These are phyloP conservation scores for Pseudozyma sp. DNA, from an alignment of 1,284 basidiomycete genomes.

Conservation along the genomic window DNA sequence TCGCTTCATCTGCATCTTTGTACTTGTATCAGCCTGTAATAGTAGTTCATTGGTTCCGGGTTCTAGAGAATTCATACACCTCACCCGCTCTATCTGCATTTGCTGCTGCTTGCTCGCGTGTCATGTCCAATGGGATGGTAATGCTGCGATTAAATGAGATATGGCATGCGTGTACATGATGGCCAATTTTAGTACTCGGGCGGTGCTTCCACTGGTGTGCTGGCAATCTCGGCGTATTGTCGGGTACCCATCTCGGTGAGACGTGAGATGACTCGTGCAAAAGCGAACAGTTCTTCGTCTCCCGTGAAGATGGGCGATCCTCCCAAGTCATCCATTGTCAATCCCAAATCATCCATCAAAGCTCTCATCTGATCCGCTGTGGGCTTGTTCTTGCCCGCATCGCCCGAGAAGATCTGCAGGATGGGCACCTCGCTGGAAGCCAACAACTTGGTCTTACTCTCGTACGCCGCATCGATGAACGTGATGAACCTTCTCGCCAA, in stretches of 20 bases:
- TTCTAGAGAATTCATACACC: slow-evolving; percentile 7
- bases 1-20: slow-evolving; percentile 7
- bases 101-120: neutral
- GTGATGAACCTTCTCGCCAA: slow-evolving; percentile 91
- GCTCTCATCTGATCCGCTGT: slow-evolving; percentile 63
- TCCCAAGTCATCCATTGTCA: slow-evolving; percentile 65
- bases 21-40: slow-evolving; percentile 16
- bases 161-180: too few relatives aligned
- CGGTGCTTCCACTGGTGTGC: slow-evolving; percentile 21
- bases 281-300: slow-evolving; percentile 68
- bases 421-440: slow-evolving; percentile 62
- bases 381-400: slow-evolving; percentile 41
- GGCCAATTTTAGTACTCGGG: slow-evolving; percentile 25
- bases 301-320: slow-evolving; percentile 66
- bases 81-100: neutral
- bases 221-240: slow-evolving; percentile 51
- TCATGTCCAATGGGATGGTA: neutral
- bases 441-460: slow-evolving; percentile 65
- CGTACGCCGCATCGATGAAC: slow-evolving; percentile 85
- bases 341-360: slow-evolving; percentile 66
- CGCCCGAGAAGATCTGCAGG: slow-evolving; percentile 62
- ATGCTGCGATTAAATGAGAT: too few relatives aligned
- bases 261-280: slow-evolving; percentile 65
- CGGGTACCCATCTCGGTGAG: slow-evolving; percentile 66
- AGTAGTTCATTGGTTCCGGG: slow-evolving; percentile 1